Percentiles rank a stretch among this genome's conserved stretches.
These are phyloP conservation scores for Ocimum tenuiflorum DNA, from an alignment of 257 asterid species.

Conservation along the genomic window DNA sequence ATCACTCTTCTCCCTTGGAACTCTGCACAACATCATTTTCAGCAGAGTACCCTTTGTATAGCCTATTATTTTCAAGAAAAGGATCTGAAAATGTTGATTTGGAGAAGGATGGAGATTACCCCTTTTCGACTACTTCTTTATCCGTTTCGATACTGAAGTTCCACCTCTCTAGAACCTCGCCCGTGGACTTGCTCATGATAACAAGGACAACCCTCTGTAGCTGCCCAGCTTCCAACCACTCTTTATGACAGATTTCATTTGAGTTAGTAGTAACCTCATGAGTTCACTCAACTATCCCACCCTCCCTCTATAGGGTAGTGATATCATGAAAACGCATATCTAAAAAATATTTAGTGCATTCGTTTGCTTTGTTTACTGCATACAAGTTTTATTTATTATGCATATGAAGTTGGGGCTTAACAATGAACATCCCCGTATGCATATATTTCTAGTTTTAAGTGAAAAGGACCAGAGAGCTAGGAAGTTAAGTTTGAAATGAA, in stretches of 20 bases:
- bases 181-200: constrained; percentile 77
- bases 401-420: too few relatives aligned
- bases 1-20: constrained; percentile 83
- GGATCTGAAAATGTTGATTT: background rate
- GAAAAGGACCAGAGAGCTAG: too few relatives aligned
- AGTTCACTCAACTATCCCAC: background rate
- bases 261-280: background rate
- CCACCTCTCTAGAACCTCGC: constrained; percentile 97
- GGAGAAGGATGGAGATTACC: constrained; percentile 41
- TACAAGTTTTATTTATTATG: too few relatives aligned
- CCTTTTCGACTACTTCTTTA: constrained; percentile 72
- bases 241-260: constrained; percentile 26
- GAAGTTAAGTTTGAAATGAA: too few relatives aligned
- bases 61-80: background rate
- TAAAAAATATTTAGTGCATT: too few relatives aligned
- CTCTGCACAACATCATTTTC: constrained; percentile 36
- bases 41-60: background rate
- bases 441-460: too few relatives aligned
- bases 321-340: too few relatives aligned
- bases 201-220: constrained; percentile 85
- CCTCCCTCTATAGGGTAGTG: background rate
- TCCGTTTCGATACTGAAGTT: constrained; percentile 86
- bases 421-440: too few relatives aligned
- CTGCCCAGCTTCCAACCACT: constrained; percentile 94
- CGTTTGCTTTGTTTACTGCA: too few relatives aligned